These are phyloP conservation scores for Penicillium aurantiogriseum DNA, from an alignment of 2,329 filamentous ascomycete species.

Conservation along the genomic window DNA sequence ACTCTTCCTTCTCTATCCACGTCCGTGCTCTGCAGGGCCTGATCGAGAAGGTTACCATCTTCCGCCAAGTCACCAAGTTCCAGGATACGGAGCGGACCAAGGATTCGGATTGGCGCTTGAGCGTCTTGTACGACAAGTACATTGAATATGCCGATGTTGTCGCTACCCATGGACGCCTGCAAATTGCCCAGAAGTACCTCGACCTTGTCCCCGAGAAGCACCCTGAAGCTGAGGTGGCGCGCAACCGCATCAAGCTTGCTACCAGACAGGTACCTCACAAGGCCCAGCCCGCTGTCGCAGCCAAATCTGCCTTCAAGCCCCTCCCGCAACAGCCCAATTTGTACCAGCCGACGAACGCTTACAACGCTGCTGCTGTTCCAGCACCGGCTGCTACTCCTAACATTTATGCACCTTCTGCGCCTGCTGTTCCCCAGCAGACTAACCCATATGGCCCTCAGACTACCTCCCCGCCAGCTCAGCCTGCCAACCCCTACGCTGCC, in stretches of 20 bases:
- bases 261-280: constrained; percentile 62
- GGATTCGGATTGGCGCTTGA: constrained; percentile 82
- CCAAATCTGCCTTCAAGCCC: constrained; percentile 47
- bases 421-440: constrained; percentile 28
- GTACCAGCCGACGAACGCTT: constrained; percentile 38
- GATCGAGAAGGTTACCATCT: constrained; percentile 97
- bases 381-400: constrained; percentile 28
- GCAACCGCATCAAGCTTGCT: constrained; percentile 80
- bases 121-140: constrained; percentile 87
- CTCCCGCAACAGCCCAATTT: constrained; percentile 37
- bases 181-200: constrained; percentile 86
- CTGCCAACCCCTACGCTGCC: constrained; percentile 35
- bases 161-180: constrained; percentile 81
- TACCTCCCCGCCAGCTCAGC: constrained; percentile 20
- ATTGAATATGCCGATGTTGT: constrained; percentile 95
- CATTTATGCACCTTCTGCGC: constrained; percentile 42
- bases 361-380: constrained; percentile 28
- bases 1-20: constrained; percentile 88
- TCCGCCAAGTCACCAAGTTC: constrained; percentile 92
- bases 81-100: constrained; percentile 71
- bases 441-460: constrained; percentile 54
- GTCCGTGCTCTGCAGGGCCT: constrained; percentile 85
- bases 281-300: constrained; percentile 40
- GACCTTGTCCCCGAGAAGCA: constrained; percentile 80
- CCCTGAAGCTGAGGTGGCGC: constrained; percentile 80